These are phyloP conservation scores for Colletotrichum aenigma DNA, from an alignment of 2,329 filamentous ascomycete species.

Conservation along the genomic window DNA sequence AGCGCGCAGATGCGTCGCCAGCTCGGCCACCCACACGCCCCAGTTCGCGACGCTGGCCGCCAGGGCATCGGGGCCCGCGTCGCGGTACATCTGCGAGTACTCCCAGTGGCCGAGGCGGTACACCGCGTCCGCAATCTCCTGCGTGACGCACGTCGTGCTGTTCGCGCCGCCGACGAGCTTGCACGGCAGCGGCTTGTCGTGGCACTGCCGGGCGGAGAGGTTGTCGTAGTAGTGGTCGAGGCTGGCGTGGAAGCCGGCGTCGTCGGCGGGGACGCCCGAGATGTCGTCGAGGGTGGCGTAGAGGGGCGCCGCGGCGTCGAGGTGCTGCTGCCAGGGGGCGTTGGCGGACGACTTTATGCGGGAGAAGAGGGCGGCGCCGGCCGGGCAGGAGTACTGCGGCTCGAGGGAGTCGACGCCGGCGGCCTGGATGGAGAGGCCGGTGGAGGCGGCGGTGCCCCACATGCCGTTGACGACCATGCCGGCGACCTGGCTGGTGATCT, in stretches of 20 bases:
- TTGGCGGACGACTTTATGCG: slow-evolving; percentile 48
- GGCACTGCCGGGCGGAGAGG: slow-evolving; percentile 78
- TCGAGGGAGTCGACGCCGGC: slow-evolving; percentile 73
- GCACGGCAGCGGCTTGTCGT: slow-evolving; percentile 75
- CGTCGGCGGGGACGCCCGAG: slow-evolving; percentile 63
- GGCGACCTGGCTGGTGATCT: slow-evolving; percentile 82
- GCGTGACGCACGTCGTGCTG: slow-evolving; percentile 64
- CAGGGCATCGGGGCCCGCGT: slow-evolving; percentile 61
- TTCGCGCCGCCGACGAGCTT: slow-evolving; percentile 50
- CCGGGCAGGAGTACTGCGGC: slow-evolving; percentile 71
- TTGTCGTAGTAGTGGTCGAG: slow-evolving; percentile 90
- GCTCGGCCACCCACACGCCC: slow-evolving; percentile 77
- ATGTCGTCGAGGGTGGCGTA: slow-evolving; percentile 68
- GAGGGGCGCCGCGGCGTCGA: slow-evolving; percentile 59
- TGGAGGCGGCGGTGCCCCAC: slow-evolving; percentile 51
- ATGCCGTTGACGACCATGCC: slow-evolving; percentile 76
- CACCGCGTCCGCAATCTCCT: slow-evolving; percentile 67
- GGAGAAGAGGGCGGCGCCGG: slow-evolving; percentile 47
- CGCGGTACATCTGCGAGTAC: slow-evolving; percentile 79
- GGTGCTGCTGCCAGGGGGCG: slow-evolving; percentile 66
- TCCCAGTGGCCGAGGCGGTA: slow-evolving; percentile 82
- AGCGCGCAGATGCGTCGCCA: slow-evolving; percentile 68
- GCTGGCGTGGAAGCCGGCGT: slow-evolving; percentile 69
- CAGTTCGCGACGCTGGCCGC: slow-evolving; percentile 64
- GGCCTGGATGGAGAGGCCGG: slow-evolving; percentile 49